A percentile compares a stretch with the other conserved stretches of the same genome.
phyloP scores from a whole-genome alignment of 371 early-diverging fungal genomes.

The Mortierella sp. region DNA sequence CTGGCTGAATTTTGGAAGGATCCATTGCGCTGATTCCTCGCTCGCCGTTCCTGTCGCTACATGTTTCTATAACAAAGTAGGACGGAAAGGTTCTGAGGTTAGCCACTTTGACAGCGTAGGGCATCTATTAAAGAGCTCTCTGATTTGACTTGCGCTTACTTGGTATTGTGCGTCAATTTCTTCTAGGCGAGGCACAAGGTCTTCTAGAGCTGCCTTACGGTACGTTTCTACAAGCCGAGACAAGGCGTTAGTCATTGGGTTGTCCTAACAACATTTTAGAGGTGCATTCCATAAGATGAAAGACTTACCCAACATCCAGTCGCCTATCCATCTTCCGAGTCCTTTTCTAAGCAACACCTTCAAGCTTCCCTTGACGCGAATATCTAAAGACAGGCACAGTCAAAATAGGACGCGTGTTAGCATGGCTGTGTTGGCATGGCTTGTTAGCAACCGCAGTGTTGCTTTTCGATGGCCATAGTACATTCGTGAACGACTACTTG shows the following conservation, averaged over 20 bases:
- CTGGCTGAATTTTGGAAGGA: conserved; percentile 27
- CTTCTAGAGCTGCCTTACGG: conserved; percentile 29
- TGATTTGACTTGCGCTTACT: not conserved
- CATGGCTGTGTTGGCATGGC: not conserved
- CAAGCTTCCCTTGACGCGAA: conserved; percentile 33
- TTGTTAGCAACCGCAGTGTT: not conserved
- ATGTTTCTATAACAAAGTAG: conserved; percentile 5
- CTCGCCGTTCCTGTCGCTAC: conserved; percentile 1
- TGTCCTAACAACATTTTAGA: not conserved
- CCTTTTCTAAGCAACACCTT: conserved; percentile 34
- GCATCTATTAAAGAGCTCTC: too few species aligned
- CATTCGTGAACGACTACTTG: not conserved
- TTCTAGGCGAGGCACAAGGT: conserved; percentile 28
- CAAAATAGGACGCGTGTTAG: not conserved
- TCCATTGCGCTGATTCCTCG: conserved; percentile 30
- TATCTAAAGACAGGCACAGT: not conserved
- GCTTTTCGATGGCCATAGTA: not conserved
- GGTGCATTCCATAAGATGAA: not conserved
- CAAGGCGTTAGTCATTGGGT: not conserved
- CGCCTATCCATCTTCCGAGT: conserved; percentile 35
- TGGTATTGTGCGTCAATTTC: conserved; percentile 35
- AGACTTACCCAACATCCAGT: conserved; percentile 37
- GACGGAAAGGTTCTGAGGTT: not conserved
- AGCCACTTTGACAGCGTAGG: not conserved
- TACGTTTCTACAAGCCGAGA: conserved; percentile 21